phyloP scores from a whole-genome alignment of 768 basidiomycete genomes.

The Pisolithus tinctorius region DNA sequence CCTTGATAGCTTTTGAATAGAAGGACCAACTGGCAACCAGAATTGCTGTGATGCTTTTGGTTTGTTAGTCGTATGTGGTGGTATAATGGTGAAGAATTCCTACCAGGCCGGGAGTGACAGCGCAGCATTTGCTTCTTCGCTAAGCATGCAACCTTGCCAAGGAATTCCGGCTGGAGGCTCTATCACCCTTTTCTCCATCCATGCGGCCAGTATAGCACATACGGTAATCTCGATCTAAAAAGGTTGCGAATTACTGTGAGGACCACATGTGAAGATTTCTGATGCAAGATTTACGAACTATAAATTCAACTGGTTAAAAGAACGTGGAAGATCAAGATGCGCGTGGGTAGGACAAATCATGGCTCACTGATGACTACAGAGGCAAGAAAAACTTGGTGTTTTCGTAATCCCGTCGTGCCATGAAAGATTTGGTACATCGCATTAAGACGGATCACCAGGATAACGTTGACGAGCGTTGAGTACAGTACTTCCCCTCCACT shows the following conservation, averaged over 20 bases:
- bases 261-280: too few species aligned
- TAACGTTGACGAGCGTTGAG: constrained; percentile 13
- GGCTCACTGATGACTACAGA: constrained; percentile 12
- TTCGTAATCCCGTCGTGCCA: background rate
- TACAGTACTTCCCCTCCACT: constrained; percentile 16
- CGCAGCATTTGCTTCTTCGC: constrained; percentile 6
- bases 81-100: background rate
- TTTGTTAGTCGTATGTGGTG: background rate
- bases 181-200: constrained; percentile 4
- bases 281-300: constrained; percentile 6
- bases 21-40: constrained; percentile 12
- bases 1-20: background rate
- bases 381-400: constrained; percentile 1
- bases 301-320: constrained; percentile 10
- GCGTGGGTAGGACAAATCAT: background rate
- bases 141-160: constrained; percentile 11
- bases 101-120: constrained; percentile 19
- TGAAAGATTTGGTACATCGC: constrained; percentile 9
- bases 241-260: background rate
- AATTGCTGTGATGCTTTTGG: constrained; percentile 12
- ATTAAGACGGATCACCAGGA: constrained; percentile 15
- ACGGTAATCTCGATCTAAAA: constrained; percentile 13
- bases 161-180: constrained; percentile 12
- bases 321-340: background rate
- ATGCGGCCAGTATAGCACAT: constrained; percentile 11